phyloP scores from a whole-genome alignment of 1,284 basidiomycete species.

The Chalciporus sp. region DNA sequence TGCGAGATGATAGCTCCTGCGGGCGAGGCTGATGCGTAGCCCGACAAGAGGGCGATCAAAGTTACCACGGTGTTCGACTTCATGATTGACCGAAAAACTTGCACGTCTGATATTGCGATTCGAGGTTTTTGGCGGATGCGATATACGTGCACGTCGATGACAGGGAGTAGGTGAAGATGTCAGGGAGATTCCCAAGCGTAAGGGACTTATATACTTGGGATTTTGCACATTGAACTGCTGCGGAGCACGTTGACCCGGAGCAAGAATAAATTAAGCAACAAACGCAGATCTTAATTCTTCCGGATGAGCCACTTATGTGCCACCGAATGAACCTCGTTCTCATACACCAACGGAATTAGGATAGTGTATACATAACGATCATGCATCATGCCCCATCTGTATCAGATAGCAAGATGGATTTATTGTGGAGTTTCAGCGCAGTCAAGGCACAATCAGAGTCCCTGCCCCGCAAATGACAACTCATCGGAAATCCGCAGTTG shows the following conservation, averaged over 20 bases:
- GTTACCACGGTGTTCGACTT: conserved; percentile 3
- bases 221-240: background rate
- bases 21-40: conserved; percentile 12
- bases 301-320: background rate
- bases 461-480: background rate
- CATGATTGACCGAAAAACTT: background rate
- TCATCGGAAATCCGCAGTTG: background rate
- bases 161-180: background rate
- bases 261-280: background rate
- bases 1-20: background rate
- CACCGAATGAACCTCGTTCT: background rate
- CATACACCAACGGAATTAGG: background rate
- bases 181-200: background rate
- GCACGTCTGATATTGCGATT: background rate
- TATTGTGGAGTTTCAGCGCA: background rate
- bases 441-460: too few species aligned
- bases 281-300: background rate
- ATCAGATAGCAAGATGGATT: background rate
- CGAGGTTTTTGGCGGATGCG: background rate
- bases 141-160: background rate
- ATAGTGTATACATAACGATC: background rate
- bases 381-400: background rate
- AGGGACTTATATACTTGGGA: background rate
- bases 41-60: conserved; percentile 6
- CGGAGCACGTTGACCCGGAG: background rate